phyloP scores from a whole-genome alignment of 768 basidiomycete species.

The Paxillus involutus region DNA sequence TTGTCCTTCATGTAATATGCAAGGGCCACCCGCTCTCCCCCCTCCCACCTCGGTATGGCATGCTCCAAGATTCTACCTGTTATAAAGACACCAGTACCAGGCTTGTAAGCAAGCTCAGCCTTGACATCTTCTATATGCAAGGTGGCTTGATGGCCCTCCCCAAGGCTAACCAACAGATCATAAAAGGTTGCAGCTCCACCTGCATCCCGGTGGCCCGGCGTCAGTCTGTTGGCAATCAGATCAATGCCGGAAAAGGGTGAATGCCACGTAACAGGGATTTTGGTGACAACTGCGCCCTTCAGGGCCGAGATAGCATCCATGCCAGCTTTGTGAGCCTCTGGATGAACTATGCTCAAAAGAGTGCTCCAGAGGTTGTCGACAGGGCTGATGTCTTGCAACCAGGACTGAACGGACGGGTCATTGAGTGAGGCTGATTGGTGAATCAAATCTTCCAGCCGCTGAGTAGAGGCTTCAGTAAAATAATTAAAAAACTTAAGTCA shows the following conservation, averaged over 20 bases:
- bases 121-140: neutral
- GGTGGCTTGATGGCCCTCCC: neutral
- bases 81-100: neutral
- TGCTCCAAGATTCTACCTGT: neutral
- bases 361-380: neutral
- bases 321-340: neutral
- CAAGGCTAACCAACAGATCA: conserved; percentile 3
- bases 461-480: too few species aligned
- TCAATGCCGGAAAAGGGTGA: neutral
- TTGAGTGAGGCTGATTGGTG: neutral
- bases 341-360: neutral
- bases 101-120: neutral
- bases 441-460: neutral
- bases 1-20: neutral
- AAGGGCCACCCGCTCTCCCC: neutral
- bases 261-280: neutral
- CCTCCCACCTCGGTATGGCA: neutral
- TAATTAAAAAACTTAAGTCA: neutral
- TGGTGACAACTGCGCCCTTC: neutral
- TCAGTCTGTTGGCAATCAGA: conserved; percentile 2
- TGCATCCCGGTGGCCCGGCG: neutral
- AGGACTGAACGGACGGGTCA: neutral
- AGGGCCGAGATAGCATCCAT: neutral
- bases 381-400: neutral
- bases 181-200: neutral